phyloP scores from a whole-genome alignment of 2,329 filamentous ascomycete species.

The Penicillium sclerotigenum region DNA sequence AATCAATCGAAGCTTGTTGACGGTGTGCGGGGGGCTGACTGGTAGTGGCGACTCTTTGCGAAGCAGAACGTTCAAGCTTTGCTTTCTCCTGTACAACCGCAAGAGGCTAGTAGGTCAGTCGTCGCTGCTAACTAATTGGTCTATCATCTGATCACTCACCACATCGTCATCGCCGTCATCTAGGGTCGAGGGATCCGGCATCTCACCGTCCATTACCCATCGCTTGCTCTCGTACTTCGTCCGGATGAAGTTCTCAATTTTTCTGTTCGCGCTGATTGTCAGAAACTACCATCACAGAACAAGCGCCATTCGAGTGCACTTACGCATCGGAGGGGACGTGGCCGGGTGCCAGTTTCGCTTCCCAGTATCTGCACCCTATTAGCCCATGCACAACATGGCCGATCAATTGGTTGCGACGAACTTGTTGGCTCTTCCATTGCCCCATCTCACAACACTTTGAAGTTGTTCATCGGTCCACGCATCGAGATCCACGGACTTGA shows the following conservation, averaged over 20 bases:
- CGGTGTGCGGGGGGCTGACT: conserved; percentile 46
- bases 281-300: conserved; percentile 6
- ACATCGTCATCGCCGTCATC: conserved; percentile 86
- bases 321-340: conserved; percentile 87
- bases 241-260: conserved; percentile 99
- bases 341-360: conserved; percentile 84
- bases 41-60: conserved; percentile 48
- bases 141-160: conserved; percentile 47
- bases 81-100: conserved; percentile 68
- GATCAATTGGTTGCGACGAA: conserved; percentile 41
- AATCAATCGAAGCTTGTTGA: conserved; percentile 60
- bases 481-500: conserved; percentile 97
- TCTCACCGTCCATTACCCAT: conserved; percentile 98
- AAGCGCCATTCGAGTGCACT: conserved; percentile 26
- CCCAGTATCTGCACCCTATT: conserved; percentile 66
- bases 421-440: conserved; percentile 93
- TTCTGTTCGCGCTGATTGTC: conserved; percentile 45
- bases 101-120: conserved; percentile 51
- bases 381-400: conserved; percentile 2
- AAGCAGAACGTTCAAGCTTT: conserved; percentile 61
- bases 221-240: conserved; percentile 99
- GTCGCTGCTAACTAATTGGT: background rate
- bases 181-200: conserved; percentile 86
- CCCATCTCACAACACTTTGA: conserved; percentile 90
- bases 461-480: conserved; percentile 98